Evolutionary conservation across 2,329 filamentous ascomycete species (phyloP), one percentile per base, ranked within the genome.

Genomic region (Epichloe aotearoae): DNA sequence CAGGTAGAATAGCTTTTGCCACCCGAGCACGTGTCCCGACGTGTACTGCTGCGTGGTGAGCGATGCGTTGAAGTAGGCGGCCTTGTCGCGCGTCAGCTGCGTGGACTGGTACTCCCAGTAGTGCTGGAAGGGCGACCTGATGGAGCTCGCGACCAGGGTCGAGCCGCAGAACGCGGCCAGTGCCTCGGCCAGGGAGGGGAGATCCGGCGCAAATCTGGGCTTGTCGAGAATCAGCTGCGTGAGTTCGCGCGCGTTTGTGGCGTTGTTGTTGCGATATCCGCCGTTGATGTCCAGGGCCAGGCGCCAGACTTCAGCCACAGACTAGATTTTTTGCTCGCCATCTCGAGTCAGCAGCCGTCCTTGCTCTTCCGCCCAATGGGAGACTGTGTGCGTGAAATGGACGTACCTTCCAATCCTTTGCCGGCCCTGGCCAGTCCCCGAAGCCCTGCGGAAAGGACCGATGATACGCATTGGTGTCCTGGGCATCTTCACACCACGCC

Each of bases 111-210:
- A 52, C 47, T 67, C 66, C 73, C 77, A 84, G 49, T 65, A 73
- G 38, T 79, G 76, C 0, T 73, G 69, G 58, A 84, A 87, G 0
- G 83, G 81, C 0, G 82, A 68, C 51, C 78, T 72, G 8, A 77
- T 65, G 2, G 80, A 67, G 8, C 77, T 73, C 42, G 82, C 70
- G 8, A 89, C 72, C 0, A 89, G 64, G 0, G 84, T 87, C 37
- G 77, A 82, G 4, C 80, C 79, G 0, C 78, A 76, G 58, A 89
- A 73, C 0, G 88, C 84, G 0, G 86, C 84, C 0, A 93, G 62
- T 0, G 83, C 82, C 64, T 93, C 87, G 0, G 80, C 82, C n/a
- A 86, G 72, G 2, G 82, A 86, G 0, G 0, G 87, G 87, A 83
- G 63, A 0, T 65, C 59, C 0, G 70, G 64, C 36, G 74, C 68